Evolutionary conservation across 2,329 filamentous ascomycete genomes (phyloP).

Genomic region (Akanthomyces dipterigenus): DNA sequence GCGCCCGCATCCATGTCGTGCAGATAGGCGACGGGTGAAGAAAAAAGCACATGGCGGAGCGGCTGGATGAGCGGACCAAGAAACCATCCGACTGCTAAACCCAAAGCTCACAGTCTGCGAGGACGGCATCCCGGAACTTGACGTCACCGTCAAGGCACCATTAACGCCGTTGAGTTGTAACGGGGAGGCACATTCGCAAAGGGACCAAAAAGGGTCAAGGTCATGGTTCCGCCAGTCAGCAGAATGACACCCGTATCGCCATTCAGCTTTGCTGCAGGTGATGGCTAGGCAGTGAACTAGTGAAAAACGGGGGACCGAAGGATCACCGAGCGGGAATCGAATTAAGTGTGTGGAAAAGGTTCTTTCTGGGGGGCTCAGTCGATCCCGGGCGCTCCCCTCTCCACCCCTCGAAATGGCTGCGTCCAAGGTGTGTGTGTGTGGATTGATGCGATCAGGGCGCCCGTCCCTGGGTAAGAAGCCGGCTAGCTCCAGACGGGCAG

Average conservation of each 20-base stretch:
- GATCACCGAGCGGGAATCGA: constrained; percentile 4
- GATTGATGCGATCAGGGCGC: not conserved
- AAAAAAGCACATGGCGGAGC: no score
- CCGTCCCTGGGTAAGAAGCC: not conserved
- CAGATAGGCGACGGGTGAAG: not conserved
- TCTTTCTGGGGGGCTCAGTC: not conserved
- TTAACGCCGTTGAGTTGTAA: no score
- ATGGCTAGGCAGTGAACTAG: no score
- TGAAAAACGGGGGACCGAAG: not conserved
- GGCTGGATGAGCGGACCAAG: no score
- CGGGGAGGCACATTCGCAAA: not conserved
- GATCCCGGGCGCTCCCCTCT: not conserved
- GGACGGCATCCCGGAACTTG: not conserved
- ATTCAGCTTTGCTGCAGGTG: constrained; percentile 5
- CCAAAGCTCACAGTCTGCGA: constrained; percentile 3
- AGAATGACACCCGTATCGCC: not conserved
- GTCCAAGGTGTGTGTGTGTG: no score
- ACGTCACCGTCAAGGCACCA: constrained; percentile 1
- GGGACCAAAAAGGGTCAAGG: not conserved
- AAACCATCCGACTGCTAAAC: not conserved
- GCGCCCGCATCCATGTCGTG: not conserved
- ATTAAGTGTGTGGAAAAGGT: not conserved
- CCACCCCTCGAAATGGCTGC: not conserved
- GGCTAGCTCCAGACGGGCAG: not conserved
- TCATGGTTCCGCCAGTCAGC: not conserved